phyloP scores from a whole-genome alignment of 345 rosid species.

The Eucalyptus marginata region DNA sequence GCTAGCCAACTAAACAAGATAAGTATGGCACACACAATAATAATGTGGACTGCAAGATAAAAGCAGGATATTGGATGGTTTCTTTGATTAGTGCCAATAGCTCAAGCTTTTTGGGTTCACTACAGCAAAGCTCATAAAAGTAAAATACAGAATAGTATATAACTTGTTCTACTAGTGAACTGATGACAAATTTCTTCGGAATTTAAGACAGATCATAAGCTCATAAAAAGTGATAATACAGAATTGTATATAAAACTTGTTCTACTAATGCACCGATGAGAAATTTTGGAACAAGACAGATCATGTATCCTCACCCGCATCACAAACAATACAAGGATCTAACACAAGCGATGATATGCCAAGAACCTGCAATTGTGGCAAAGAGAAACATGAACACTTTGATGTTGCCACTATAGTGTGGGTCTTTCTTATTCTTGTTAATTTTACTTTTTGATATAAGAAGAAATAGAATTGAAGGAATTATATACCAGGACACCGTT shows the following conservation, averaged over 20 bases:
- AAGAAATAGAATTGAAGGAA: neutral
- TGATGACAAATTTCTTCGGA: too few species aligned
- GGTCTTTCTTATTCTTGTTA: neutral
- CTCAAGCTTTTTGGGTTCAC: too few species aligned
- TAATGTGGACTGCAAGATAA: too few species aligned
- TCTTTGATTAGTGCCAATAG: too few species aligned
- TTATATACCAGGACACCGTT: conserved; percentile 51
- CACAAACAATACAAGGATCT: conserved; percentile 61
- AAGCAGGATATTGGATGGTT: too few species aligned
- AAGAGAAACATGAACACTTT: neutral
- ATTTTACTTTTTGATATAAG: neutral
- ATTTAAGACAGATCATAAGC: neutral
- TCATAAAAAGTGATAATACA: too few species aligned
- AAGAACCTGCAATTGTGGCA: conserved; percentile 35
- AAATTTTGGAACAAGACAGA: neutral
- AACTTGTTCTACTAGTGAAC: too few species aligned
- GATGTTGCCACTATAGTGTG: neutral
- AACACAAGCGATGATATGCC: conserved; percentile 91
- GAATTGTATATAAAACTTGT: too few species aligned
- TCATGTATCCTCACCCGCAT: conserved; percentile 57
- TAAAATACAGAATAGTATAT: too few species aligned
- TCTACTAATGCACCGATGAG: too few species aligned
- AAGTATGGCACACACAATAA: neutral
- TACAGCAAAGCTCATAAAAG: too few species aligned
- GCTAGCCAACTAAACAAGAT: neutral